Conservation (phyloP, 2,329 filamentous ascomycete species). For the Aspergillus pseudoviridinutans region DNA sequence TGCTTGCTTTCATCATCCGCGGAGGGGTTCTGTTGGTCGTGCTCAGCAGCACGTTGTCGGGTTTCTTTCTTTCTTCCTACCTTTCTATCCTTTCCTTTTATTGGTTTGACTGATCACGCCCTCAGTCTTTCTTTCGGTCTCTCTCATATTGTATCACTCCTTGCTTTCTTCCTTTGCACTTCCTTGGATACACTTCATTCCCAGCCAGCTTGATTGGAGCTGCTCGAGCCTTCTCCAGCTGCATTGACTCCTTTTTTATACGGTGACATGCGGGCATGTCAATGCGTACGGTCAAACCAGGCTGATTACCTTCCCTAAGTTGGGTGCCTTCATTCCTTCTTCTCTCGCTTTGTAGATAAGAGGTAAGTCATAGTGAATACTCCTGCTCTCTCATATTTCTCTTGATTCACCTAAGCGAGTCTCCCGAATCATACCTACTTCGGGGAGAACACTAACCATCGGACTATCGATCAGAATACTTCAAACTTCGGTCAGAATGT, state of each 20-base stretch:
- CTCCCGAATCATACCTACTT: not conserved
- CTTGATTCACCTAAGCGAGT: not conserved
- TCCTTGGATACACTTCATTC: not conserved
- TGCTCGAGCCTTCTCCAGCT: constrained; percentile 3
- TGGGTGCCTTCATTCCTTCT: not conserved
- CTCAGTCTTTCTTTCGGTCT: constrained; percentile 2
- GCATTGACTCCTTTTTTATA: constrained; percentile 1
- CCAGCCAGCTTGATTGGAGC: not conserved
- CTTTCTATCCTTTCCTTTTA: constrained; percentile 1
- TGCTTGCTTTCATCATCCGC: not conserved
- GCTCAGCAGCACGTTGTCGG: not conserved
- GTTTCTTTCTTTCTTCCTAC: not conserved
- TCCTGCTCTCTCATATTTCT: not conserved
- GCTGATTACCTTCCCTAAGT: not conserved
- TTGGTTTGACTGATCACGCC: not conserved
- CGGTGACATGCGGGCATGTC: constrained; percentile 20
- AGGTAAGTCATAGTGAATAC: not conserved
- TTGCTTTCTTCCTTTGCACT: constrained; percentile 2
- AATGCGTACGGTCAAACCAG: constrained; percentile 7
- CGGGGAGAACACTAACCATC: not conserved
- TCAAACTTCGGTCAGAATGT: constrained; percentile 44
- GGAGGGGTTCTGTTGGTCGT: not conserved
- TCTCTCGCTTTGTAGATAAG: not conserved
- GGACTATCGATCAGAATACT: not conserved
- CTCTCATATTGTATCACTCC: not conserved